Evolutionary conservation across 768 basidiomycete species (phyloP), one percentile per base, ranked within the genome.

Genomic region (Udeniomyces megalosporus): DNA sequence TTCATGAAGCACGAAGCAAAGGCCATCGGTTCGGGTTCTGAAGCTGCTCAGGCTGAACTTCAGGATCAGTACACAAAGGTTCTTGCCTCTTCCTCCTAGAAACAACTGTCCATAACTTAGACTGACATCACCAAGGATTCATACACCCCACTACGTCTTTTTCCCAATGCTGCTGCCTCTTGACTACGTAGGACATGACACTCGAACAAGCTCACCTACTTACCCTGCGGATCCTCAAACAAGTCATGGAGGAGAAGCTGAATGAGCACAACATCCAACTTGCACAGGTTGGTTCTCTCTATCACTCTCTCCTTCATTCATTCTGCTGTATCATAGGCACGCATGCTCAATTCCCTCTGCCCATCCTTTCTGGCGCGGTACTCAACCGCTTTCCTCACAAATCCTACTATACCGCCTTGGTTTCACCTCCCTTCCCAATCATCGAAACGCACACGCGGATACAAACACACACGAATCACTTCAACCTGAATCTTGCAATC

Each of bases 231-330:
- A 88, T 97, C 50, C 77, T 97, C 66, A 97, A 99, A 77, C 91
- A 97, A 76, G 95, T 97, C 48, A 99, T 97, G 95, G 95, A 97
- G 74, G 95, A 97, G 77, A 96, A 95, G 74, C 81, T 99, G 47
- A 93, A 97, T 75, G 88, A 95, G 69, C 92, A 96, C 77, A 97
- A 99, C 68, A 92, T 97, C 28, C 92, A 97, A 74, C 79, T 99
- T 15, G 91, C 93, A 57, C 90, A 92, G 80, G 92, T 86, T 58
- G 34, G 78, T 74, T 14, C 17, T 8, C 14, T 26, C 22, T 10
- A n/a, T 14, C 38, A 42, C n/a, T 29, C 20, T 49, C 24, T 46
- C 17, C 15, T 0, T 8, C 26, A 14, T 59, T 2, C 42, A 62
- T 45, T 15, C 28, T 55, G 38, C 14, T 20, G 35, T 46, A 28